Evolutionary conservation across 495 filamentous ascomycete genomes (phyloP), one percentile per base, ranked within the genome.

Genomic region (Xylaria nigripes): DNA sequence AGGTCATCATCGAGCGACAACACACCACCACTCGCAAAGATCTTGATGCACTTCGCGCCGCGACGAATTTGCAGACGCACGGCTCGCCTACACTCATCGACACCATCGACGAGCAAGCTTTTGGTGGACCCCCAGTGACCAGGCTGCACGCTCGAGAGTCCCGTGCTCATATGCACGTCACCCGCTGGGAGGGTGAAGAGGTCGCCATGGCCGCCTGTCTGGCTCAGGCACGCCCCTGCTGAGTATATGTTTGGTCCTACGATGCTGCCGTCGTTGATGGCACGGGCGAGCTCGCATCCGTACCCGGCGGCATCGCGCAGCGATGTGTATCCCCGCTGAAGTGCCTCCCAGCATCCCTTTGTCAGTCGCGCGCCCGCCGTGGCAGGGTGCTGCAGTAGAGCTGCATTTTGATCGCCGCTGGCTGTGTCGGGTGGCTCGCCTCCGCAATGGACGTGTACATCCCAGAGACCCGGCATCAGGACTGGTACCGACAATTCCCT

Each of bases 381-480:
- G 1, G 65, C 63, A 10, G 65, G 65, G 48, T 66, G 65, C 30
- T 58, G 47, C 40, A 59, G 41, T 21, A 62, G 32, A 23, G 47
- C 10, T 1, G 65, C 30, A 55, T 65, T 38, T 18, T 24, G 18
- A 54, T 66, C 40, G 38, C 38, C 24, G 9, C 34, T 23, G 27
- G 49, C 38, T 1, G 34, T 19, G 44, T 60, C 58, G 30, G 50
- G 30, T 36, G 49, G 22, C 1, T 57, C 48, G 13, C 61, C 63
- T 40, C 56, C 59, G 55, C 72, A 78, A 56, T 80, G 77, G 19
- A 60, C 65, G 59, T 81, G 77, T 48, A 66, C 70, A 51, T 81
- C 77, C 77, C 77, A 81, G 7, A 81, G 62, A 2, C 77, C 77
- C 7, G 77, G 77, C 73, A 80, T 76, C 21, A 76, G 60, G 29